Base-by-base conservation (phyloP, 2,329 filamentous ascomycete species). In the Epichloe glyceriae region DNA sequence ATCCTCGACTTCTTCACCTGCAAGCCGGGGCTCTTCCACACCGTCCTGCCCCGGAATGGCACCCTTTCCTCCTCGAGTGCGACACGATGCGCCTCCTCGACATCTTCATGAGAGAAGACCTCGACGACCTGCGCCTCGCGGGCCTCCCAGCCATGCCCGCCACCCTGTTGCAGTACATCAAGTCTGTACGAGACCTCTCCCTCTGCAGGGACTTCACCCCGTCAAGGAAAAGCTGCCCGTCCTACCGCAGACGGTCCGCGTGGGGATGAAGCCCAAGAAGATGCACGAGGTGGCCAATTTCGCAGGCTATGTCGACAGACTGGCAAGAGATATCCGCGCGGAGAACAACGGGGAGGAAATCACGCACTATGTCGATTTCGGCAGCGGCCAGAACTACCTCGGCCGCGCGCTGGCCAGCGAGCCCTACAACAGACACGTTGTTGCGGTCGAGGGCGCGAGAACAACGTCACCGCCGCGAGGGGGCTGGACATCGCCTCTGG, bases 211-310 rank as follows among this genome's bases (percentile, higher is more conserved):
- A 80, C 2, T 86, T 86, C 51, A 60, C 65, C 0, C 61, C 60
- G 14, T 63, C 61, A 62, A 67, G 50, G 63, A 67, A 43, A 72
- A 73, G 51, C 68, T 78, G 50, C 73, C 78, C 5, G 73, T 75
- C 57, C 64, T 95, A 20, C 81, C 88, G 2, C 77, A 80, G 46
- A 78, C 84, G 57, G 79, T 95, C 15, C 79, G 86, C 0, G 78
- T 95, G 14, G 93, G 93, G 4, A 98, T 98, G 93, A 95, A 88
- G 55, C 80, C 85, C 17, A 98, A 98, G 66, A 98, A 98, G 68
- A 76, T 88, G 1, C 93, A 98, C 62, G 93, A 98, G 70, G 93
- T 97, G 34, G 79, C 82, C 53, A 82, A 93, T 62, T 96, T 97
- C 62, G 86, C 91, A n/a, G 78, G 79, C 55, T 97, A 91, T 60